A percentile compares a stretch with the other conserved stretches of the same genome.
phyloP scores from a whole-genome alignment of 805 yeast species.

The Cyberlindnera japonica region DNA sequence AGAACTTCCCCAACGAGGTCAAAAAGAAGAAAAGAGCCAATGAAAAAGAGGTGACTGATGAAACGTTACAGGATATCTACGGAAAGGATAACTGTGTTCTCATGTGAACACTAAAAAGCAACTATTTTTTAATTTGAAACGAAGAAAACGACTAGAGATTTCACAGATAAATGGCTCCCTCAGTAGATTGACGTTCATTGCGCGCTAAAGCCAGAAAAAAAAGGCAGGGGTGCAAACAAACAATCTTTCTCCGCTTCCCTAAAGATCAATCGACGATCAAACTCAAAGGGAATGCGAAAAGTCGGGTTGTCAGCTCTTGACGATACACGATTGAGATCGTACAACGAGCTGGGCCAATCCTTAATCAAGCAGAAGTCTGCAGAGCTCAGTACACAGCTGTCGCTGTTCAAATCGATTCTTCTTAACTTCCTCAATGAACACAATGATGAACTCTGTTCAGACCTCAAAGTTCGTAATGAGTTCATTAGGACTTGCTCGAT shows the following conservation, averaged over 20 bases:
- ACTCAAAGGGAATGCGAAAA: constrained; percentile 10
- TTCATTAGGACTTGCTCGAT: constrained; percentile 73
- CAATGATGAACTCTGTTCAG: constrained; percentile 58
- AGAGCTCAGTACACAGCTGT: constrained; percentile 65
- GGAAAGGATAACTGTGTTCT: constrained; percentile 19
- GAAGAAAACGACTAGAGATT: no score
- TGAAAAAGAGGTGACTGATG: constrained; percentile 43
- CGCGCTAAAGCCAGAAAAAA: no score
- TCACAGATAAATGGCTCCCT: no score
- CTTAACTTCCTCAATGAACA: constrained; percentile 73
- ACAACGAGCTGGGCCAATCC: constrained; percentile 22
- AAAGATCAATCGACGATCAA: not conserved
- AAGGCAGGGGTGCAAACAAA: no score
- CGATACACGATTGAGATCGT: constrained; percentile 14
- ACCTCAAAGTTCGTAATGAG: constrained; percentile 62
- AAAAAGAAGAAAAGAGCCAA: constrained; percentile 58
- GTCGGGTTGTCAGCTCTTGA: constrained; percentile 49
- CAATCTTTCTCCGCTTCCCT: not conserved
- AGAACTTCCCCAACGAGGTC: constrained; percentile 63
- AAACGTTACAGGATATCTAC: constrained; percentile 30
- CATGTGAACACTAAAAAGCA: no score
- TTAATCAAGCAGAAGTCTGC: constrained; percentile 48
- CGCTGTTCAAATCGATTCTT: constrained; percentile 73
- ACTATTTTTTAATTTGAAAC: no score
- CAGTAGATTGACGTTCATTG: no score